Evolutionary conservation across 2,329 filamentous ascomycete species (phyloP).

Genomic region (Sporothrix protearum): DNA sequence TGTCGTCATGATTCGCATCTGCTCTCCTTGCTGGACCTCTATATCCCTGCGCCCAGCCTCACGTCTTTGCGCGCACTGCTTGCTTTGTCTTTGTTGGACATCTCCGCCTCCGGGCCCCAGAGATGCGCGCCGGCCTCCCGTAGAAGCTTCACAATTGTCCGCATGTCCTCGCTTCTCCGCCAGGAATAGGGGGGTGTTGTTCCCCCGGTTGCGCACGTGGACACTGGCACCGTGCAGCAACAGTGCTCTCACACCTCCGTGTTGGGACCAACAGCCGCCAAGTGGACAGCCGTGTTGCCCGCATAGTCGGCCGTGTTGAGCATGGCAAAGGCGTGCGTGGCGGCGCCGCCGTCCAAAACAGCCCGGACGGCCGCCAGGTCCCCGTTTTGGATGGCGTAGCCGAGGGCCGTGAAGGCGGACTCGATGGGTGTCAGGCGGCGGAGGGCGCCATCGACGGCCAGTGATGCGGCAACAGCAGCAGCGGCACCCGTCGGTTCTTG

Average conservation of each 20-base stretch:
- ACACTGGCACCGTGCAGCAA: conserved; percentile 62
- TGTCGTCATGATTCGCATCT: neutral
- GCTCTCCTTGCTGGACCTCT: neutral
- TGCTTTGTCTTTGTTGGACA: neutral
- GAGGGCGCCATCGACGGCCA: conserved; percentile 15
- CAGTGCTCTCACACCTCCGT: conserved; percentile 56
- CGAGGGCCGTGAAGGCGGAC: conserved; percentile 69
- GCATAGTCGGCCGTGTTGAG: conserved; percentile 76
- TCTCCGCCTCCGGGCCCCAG: conserved; percentile 46
- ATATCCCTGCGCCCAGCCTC: neutral
- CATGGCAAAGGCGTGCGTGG: conserved; percentile 43
- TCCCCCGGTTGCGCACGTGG: conserved; percentile 60
- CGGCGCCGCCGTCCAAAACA: conserved; percentile 63
- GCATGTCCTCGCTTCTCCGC: conserved; percentile 56
- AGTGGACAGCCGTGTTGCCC: conserved; percentile 67
- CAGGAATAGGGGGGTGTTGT: conserved; percentile 64
- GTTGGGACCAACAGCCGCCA: conserved; percentile 54
- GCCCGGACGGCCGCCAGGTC: conserved; percentile 63
- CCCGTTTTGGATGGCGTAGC: conserved; percentile 73
- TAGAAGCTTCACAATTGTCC: conserved; percentile 52
- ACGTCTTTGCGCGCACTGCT: neutral
- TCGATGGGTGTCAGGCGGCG: conserved; percentile 47
- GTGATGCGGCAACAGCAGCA: neutral
- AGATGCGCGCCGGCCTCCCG: conserved; percentile 58
- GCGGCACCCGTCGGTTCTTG: no score